Evolutionary conservation across 176 grass and related monocot species (phyloP).

Genomic region (Carex myosuroides): DNA sequence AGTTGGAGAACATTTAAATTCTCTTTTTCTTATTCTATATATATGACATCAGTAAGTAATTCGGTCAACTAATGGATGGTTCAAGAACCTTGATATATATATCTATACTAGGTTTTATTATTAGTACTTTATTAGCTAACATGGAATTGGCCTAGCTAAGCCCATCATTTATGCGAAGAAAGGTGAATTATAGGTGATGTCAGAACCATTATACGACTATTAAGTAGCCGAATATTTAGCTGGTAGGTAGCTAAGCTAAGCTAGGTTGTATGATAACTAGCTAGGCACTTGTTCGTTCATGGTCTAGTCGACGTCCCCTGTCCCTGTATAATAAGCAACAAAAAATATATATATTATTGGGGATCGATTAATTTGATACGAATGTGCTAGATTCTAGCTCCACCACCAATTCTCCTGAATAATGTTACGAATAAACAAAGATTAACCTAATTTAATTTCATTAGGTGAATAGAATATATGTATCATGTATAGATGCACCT

Average conservation of each 20-base stretch:
- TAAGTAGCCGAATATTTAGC: background rate
- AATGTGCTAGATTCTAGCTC: too few species aligned
- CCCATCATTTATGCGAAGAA: constrained; percentile 26
- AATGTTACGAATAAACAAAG: too few species aligned
- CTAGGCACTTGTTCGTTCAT: background rate
- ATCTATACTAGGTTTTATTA: constrained; percentile 10
- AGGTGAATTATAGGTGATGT: constrained; percentile 15
- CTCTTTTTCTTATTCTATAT: background rate
- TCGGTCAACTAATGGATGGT: constrained; percentile 1
- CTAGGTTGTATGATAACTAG: background rate
- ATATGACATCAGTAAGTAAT: background rate
- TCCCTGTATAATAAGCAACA: background rate
- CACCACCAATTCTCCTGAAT: too few species aligned
- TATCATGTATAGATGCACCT: too few species aligned
- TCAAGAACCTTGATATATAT: constrained; percentile 14
- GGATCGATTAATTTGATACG: too few species aligned
- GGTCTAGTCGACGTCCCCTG: background rate
- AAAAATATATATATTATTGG: too few species aligned
- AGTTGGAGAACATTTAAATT: background rate
- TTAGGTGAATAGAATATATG: too few species aligned
- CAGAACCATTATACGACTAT: background rate
- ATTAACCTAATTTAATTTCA: too few species aligned
- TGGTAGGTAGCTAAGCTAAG: background rate
- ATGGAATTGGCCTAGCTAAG: constrained; percentile 2
- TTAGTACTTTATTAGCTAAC: constrained; percentile 17